Conservation (phyloP, 371 early-diverging fungal species). For the Mucor circinelloides region DNA sequence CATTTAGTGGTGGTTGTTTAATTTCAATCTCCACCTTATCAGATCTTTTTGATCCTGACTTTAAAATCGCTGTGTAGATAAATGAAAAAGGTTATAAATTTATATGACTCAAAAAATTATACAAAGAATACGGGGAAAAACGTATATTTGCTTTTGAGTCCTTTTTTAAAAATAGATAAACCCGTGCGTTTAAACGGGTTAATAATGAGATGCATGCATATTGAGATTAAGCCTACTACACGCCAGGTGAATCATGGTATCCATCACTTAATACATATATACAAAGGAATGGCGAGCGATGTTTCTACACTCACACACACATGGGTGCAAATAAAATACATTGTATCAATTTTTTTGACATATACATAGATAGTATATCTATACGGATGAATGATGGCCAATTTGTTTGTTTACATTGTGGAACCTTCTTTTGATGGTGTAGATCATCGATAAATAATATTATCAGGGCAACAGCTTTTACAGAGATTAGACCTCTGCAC, state of each 20-base stretch:
- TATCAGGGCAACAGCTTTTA: neutral
- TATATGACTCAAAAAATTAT: neutral
- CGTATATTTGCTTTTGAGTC: neutral
- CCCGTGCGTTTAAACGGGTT: neutral
- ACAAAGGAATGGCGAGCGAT: neutral
- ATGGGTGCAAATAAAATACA: neutral
- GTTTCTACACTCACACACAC: neutral
- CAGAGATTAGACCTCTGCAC: too few species aligned
- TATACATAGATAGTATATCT: neutral
- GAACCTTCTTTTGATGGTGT: neutral
- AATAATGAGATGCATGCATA: neutral
- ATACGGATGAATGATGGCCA: neutral
- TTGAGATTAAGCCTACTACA: neutral
- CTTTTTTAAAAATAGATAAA: neutral
- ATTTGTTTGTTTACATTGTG: neutral
- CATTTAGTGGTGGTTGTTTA: too few species aligned
- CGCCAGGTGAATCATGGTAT: too few species aligned
- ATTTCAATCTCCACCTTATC: conserved; percentile 1
- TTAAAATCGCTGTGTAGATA: neutral
- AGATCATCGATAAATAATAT: neutral
- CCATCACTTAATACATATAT: neutral
- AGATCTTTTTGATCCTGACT: conserved; percentile 5
- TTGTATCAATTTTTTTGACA: neutral
- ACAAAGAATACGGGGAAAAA: neutral
- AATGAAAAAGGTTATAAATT: neutral